A percentile compares a stretch with the other conserved stretches of the same genome.
phyloP scores from a whole-genome alignment of 129 eudicot species.

The Lactuca saligna region DNA sequence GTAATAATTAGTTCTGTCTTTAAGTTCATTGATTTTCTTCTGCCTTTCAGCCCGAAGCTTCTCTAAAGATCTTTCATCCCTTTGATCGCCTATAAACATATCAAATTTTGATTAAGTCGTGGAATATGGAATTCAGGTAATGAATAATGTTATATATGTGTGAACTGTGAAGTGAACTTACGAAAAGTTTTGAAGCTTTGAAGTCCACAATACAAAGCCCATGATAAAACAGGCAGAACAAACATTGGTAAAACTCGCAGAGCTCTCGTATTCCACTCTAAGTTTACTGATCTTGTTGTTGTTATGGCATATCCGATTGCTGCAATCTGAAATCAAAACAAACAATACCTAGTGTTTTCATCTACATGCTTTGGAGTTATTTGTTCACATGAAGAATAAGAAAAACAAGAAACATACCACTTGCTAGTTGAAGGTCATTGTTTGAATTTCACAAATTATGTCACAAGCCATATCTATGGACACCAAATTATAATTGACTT shows the following conservation, averaged over 20 bases:
- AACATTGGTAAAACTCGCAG: slow-evolving; percentile 81
- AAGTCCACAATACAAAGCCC: slow-evolving; percentile 50
- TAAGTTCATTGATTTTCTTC: slow-evolving; percentile 88
- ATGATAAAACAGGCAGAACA: slow-evolving; percentile 64
- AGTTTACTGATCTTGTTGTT: slow-evolving; percentile 60
- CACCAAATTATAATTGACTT: too few species aligned
- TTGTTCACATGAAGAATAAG: too few species aligned
- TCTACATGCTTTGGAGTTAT: too few species aligned
- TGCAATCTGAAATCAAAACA: slow-evolving; percentile 44
- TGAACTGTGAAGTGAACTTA: slow-evolving; percentile 34
- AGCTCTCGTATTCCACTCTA: slow-evolving; percentile 79
- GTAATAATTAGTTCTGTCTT: slow-evolving; percentile 87
- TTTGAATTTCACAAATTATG: too few species aligned
- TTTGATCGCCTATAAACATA: slow-evolving; percentile 56
- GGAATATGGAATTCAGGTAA: background rate
- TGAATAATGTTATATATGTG: background rate
- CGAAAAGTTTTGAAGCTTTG: slow-evolving; percentile 55
- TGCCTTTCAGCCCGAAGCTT: slow-evolving; percentile 87
- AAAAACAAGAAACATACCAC: too few species aligned
- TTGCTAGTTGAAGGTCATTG: too few species aligned
- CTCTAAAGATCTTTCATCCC: slow-evolving; percentile 81
- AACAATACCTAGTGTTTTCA: background rate
- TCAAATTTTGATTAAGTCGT: background rate
- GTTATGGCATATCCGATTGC: slow-evolving; percentile 77
- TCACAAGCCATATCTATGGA: too few species aligned